A percentile compares a stretch with the other conserved stretches of the same genome.
phyloP scores from a whole-genome alignment of 352 stramenopile species.

The Achlya hypogyna region DNA sequence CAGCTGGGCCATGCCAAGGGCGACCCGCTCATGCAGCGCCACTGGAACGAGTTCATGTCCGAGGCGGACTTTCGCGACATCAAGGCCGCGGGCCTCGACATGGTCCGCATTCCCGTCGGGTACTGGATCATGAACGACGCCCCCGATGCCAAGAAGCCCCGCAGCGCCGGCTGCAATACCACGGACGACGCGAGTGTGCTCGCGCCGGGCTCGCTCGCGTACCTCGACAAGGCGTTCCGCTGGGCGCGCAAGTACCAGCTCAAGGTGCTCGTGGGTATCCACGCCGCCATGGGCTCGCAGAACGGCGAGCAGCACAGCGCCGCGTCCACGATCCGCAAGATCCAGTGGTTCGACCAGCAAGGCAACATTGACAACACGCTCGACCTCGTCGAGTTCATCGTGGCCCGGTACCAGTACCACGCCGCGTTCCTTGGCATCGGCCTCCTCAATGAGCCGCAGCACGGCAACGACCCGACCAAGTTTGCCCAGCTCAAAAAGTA shows the following conservation, averaged over 20 bases:
- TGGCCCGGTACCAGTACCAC: constrained; percentile 25
- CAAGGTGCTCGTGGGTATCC: constrained; percentile 19
- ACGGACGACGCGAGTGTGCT: constrained; percentile 5
- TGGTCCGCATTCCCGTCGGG: constrained; percentile 24
- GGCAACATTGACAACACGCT: constrained; percentile 24
- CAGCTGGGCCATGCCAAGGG: background rate
- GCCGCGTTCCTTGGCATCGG: constrained; percentile 28
- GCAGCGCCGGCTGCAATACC: background rate
- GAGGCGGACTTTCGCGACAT: constrained; percentile 16
- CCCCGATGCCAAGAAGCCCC: background rate
- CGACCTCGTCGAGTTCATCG: constrained; percentile 25
- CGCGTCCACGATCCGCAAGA: background rate
- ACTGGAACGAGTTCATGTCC: constrained; percentile 13
- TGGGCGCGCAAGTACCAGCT: constrained; percentile 32
- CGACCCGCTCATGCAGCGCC: background rate
- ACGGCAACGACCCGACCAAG: constrained; percentile 13
- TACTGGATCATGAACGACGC: constrained; percentile 13
- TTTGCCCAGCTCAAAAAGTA: constrained; percentile 25
- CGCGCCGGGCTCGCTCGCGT: constrained; percentile 19
- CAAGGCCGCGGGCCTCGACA: constrained; percentile 21
- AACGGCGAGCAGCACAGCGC: constrained; percentile 15
- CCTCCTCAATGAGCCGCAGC: constrained; percentile 29
- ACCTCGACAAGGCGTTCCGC: constrained; percentile 28
- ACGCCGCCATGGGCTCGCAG: constrained; percentile 12
- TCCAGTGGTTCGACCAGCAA: constrained; percentile 23